These are phyloP conservation scores for Rhynchospora pubera DNA, from an alignment of 176 grass and related monocot species.

Conservation along the genomic window DNA sequence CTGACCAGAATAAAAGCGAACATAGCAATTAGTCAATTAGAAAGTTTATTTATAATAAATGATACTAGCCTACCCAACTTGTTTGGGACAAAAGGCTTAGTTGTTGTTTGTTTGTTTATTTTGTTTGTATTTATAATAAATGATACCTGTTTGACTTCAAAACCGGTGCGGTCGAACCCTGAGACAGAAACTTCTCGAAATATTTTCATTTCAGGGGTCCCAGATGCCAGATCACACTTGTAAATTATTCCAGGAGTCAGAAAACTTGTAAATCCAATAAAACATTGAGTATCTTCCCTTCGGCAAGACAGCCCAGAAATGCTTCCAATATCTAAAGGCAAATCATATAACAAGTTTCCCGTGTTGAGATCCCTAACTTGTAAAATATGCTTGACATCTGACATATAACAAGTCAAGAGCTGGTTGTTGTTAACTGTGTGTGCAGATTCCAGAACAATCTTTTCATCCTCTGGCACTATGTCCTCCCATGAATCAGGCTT, in stretches of 20 bases:
- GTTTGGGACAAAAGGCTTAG: too few relatives aligned
- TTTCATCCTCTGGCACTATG: constrained; percentile 67
- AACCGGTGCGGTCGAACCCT: constrained; percentile 65
- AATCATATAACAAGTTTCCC: constrained; percentile 59
- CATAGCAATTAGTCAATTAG: background rate
- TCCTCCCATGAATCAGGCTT: constrained; percentile 56
- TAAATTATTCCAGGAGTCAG: constrained; percentile 86
- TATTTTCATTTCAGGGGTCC: constrained; percentile 66
- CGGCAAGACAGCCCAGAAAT: constrained; percentile 74
- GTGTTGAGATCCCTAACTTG: constrained; percentile 81
- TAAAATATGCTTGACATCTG: constrained; percentile 80
- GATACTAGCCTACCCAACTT: too few relatives aligned
- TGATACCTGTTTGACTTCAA: constrained; percentile 79
- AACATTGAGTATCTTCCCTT: constrained; percentile 63
- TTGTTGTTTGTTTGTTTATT: too few relatives aligned
- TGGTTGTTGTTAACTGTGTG: constrained; percentile 56
- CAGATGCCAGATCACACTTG: constrained; percentile 52
- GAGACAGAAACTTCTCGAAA: constrained; percentile 75
- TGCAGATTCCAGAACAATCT: constrained; percentile 64
- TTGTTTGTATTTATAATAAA: too few relatives aligned
- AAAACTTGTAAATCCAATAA: constrained; percentile 88
- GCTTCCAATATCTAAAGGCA: constrained; percentile 79
- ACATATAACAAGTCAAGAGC: constrained; percentile 76
- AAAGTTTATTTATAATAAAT: background rate
- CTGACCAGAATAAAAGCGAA: background rate